phyloP scores from a whole-genome alignment of 805 yeast genomes.

The Saccharomycopsis fermentans region DNA sequence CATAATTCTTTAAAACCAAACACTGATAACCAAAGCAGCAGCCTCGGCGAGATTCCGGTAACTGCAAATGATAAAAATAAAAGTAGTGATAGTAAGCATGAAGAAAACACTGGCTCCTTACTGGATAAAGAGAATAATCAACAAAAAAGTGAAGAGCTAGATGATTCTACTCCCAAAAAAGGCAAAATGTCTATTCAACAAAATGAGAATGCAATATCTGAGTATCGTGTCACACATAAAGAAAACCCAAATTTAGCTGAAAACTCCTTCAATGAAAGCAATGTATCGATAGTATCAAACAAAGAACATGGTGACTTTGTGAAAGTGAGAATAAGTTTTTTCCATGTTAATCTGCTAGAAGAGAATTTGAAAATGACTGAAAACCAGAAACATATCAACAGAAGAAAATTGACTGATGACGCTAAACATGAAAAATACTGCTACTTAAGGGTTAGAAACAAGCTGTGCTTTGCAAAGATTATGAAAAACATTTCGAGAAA shows the following conservation, averaged over 20 bases:
- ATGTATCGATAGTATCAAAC: neutral
- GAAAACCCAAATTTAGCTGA: neutral
- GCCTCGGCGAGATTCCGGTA: neutral
- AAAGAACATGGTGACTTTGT: neutral
- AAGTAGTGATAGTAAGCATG: neutral
- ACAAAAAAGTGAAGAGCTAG: no score
- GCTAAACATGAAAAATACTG: neutral
- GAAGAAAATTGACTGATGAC: neutral
- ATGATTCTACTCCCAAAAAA: neutral
- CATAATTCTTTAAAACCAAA: neutral
- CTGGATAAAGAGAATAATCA: neutral
- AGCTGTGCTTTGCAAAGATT: neutral
- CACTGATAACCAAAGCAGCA: neutral
- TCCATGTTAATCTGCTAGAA: neutral
- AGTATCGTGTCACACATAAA: neutral
- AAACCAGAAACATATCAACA: neutral
- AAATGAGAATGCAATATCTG: neutral
- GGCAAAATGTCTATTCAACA: neutral
- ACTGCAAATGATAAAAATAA: neutral
- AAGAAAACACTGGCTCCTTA: neutral
- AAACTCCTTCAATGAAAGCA: neutral
- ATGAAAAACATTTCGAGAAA: neutral
- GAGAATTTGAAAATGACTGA: neutral
- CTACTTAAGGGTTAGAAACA: neutral
- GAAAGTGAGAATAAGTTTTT: neutral